Base-by-base conservation (phyloP, 768 basidiomycete genomes). In the Boletus edulis region DNA sequence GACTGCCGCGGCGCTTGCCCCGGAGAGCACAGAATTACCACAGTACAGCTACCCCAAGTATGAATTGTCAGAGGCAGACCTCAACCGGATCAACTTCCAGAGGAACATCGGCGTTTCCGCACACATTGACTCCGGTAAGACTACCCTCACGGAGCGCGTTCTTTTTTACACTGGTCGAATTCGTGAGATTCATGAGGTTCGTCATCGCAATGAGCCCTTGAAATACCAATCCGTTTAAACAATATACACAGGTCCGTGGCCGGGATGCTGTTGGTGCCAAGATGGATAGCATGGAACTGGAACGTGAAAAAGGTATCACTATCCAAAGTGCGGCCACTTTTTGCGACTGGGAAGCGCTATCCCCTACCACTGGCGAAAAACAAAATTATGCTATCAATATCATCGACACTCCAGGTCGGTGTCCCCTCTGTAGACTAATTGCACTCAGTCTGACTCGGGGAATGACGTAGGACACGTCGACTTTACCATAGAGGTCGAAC, bases 241-340 rank as follows among this genome's bases (percentile, higher is more conserved):
- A 8, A 15, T 15, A 11, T 17, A 15, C 39, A 13, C 63, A 92
- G 90, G 92, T 96, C 57, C 81, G 97, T 56, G 97, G 97, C 42
- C 82, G 90, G 51, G 97, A 99, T 71, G 86, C 87, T 29, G 94
- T 98, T 18, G 97, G 97, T 49, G 97, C 97, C 9, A 99, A 99
- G 78, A 99, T 99, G 97, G 97, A 99, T 72, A 92, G 89, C 62
- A 99, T 99, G 97, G 97, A 99, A 59, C 78, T 99, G 5, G 97
- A 99, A 71, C 81, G 96, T 45, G 97, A 98, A 73, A 98, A 99
- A 76, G 97, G 97, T 38, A 99, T 99, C 64, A 99, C 97, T 34
- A 99, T 99, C 58, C 97, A 99, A 73, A 94, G 91, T 65, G 97
- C 97, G 4, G 97, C 97, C 2, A 98, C 97, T 0, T 99, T 95